Evolutionary conservation across 1,284 basidiomycete species (phyloP).

Genomic region (Lentinula novae-zelandiae): DNA sequence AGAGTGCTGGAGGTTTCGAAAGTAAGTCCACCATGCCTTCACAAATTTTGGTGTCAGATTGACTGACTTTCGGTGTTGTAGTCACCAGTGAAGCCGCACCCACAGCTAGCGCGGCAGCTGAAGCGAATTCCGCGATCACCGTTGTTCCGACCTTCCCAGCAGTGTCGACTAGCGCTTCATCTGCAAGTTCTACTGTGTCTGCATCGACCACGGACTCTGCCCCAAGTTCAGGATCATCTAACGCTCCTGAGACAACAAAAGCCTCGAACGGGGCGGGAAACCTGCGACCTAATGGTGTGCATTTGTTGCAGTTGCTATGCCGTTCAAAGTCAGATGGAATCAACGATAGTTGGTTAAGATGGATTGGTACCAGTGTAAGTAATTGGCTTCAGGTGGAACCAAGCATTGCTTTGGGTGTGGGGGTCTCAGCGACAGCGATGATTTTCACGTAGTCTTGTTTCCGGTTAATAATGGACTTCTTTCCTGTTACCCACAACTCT

Average conservation of each 20-base stretch:
- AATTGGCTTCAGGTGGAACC: background rate
- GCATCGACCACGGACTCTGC: background rate
- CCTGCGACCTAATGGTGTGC: background rate
- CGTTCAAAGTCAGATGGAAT: background rate
- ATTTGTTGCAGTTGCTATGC: background rate
- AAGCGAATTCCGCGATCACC: background rate
- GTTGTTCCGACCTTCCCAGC: background rate
- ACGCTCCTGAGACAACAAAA: background rate
- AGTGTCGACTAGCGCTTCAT: background rate
- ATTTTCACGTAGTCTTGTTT: background rate
- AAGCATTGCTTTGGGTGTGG: background rate
- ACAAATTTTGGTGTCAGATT: background rate
- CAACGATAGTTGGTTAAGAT: background rate
- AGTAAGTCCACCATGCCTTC: background rate
- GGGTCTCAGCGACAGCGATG: background rate
- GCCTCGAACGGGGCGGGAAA: background rate
- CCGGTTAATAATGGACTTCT: background rate
- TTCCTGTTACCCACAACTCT: background rate
- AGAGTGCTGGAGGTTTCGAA: conserved; percentile 7
- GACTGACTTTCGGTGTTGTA: background rate
- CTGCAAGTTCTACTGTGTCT: background rate
- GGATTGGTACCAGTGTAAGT: background rate
- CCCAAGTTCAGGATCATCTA: background rate
- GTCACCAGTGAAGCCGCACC: conserved; percentile 4
- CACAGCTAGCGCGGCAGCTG: conserved; percentile 9